These are phyloP conservation scores for Paramecium pentaurelia DNA, from an alignment of 73 alveolate genomes.

Conservation along the genomic window DNA sequence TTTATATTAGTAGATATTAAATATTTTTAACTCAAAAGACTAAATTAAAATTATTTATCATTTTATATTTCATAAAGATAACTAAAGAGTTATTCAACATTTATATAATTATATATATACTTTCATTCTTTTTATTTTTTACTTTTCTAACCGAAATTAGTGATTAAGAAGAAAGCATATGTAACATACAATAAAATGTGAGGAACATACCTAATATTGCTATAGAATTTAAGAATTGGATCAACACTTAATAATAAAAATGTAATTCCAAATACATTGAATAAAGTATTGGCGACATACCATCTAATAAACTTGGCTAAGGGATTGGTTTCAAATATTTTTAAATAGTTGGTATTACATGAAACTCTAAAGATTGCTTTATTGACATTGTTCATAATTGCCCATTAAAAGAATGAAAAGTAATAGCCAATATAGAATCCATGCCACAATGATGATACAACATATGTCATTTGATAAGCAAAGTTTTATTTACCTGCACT, in stretches of 20 bases:
- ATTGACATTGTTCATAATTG: not conserved
- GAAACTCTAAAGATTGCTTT: constrained; percentile 24
- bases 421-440: constrained; percentile 96
- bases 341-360: not conserved
- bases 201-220: not conserved
- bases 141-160: constrained; percentile 50
- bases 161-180: constrained; percentile 13
- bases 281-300: not conserved
- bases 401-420: constrained; percentile 78
- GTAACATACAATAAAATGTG: not conserved
- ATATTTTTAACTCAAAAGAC: not conserved
- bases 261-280: constrained; percentile 41
- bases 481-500: constrained; percentile 63
- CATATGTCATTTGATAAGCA: constrained; percentile 70
- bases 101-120: not conserved
- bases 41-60: not conserved
- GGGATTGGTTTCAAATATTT: constrained; percentile 4
- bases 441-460: constrained; percentile 97
- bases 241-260: constrained; percentile 8
- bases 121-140: constrained; percentile 14
- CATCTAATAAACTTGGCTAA: not conserved
- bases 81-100: not conserved
- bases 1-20: not conserved
- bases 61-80: not conserved
- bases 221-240: not conserved